phyloP scores from a whole-genome alignment of 2,329 filamentous ascomycete species.

The Rosellinia necatrix region DNA sequence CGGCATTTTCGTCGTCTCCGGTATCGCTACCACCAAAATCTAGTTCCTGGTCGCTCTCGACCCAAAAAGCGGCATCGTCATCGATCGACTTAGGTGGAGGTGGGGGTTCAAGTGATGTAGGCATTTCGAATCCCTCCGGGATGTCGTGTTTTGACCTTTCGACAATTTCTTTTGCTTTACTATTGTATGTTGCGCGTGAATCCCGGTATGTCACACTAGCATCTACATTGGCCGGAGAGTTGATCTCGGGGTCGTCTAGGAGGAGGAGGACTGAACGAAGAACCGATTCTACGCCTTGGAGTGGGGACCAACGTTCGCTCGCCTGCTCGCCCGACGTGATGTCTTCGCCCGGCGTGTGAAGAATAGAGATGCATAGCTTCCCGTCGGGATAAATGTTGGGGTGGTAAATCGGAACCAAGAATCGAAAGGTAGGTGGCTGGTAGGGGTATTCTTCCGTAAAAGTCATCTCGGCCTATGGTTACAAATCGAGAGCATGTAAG shows the following conservation, averaged over 20 bases:
- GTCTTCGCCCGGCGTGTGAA: conserved; percentile 90
- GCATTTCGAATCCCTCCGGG: conserved; percentile 80
- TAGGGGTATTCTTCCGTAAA: conserved; percentile 92
- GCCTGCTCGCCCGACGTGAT: conserved; percentile 89
- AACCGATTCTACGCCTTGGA: conserved; percentile 93
- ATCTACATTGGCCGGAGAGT: conserved; percentile 92
- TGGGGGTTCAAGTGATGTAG: conserved; percentile 68
- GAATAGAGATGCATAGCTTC: conserved; percentile 92
- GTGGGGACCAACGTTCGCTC: conserved; percentile 90
- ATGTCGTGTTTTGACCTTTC: conserved; percentile 78
- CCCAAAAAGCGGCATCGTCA: conserved; percentile 83
- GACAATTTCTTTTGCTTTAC: conserved; percentile 70
- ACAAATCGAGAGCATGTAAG: not conserved
- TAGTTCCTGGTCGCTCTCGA: conserved; percentile 74
- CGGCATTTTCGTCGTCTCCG: conserved; percentile 61
- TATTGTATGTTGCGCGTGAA: conserved; percentile 69
- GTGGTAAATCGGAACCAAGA: conserved; percentile 78
- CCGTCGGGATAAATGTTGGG: conserved; percentile 94
- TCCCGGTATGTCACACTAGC: conserved; percentile 86
- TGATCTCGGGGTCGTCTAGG: conserved; percentile 91
- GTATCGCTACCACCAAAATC: conserved; percentile 79
- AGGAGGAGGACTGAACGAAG: conserved; percentile 90
- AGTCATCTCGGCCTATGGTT: conserved; percentile 72
- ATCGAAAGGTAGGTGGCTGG: conserved; percentile 85
- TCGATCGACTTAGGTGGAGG: conserved; percentile 66